Conservation (phyloP, 495 filamentous ascomycete genomes). For the Penicillium riverlandense region DNA sequence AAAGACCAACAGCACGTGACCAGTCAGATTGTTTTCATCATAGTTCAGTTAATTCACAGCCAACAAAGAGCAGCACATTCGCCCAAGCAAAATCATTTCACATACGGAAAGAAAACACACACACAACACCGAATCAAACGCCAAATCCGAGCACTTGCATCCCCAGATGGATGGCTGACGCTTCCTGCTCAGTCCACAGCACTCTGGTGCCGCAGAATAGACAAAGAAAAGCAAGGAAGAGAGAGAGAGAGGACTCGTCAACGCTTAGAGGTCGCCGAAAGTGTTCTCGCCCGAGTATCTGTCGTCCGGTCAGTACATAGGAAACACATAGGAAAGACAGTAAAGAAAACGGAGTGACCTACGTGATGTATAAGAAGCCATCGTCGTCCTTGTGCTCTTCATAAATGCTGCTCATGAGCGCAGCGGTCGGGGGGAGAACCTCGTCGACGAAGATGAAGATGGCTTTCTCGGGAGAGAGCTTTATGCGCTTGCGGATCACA, state of each 20-base stretch:
- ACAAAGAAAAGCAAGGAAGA: background rate
- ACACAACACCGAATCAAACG: conserved; percentile 23
- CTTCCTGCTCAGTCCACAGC: conserved; percentile 1
- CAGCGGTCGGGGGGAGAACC: conserved; percentile 92
- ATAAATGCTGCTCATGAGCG: conserved; percentile 98
- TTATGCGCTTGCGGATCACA: conserved; percentile 99
- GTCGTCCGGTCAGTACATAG: conserved; percentile 24
- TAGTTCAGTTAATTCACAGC: conserved; percentile 3
- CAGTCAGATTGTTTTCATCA: conserved; percentile 4
- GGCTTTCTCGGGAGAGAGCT: conserved; percentile 98
- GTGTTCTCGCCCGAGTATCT: conserved; percentile 99
- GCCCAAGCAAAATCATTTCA: conserved; percentile 7
- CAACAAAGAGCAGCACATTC: background rate
- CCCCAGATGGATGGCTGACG: conserved; percentile 5
- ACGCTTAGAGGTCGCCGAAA: conserved; percentile 58
- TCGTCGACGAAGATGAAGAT: conserved; percentile 99
- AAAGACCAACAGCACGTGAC: too few relatives aligned
- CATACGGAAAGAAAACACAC: conserved; percentile 9
- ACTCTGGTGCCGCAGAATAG: background rate
- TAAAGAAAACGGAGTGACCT: conserved; percentile 13
- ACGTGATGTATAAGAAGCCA: conserved; percentile 54
- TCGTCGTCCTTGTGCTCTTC: conserved; percentile 88
- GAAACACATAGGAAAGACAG: conserved; percentile 1
- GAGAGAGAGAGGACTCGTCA: conserved; percentile 3
- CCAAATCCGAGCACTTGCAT: conserved; percentile 10